These are phyloP conservation scores for Angomonas deanei DNA, from an alignment of 208 protist genomes.

Conservation along the genomic window DNA sequence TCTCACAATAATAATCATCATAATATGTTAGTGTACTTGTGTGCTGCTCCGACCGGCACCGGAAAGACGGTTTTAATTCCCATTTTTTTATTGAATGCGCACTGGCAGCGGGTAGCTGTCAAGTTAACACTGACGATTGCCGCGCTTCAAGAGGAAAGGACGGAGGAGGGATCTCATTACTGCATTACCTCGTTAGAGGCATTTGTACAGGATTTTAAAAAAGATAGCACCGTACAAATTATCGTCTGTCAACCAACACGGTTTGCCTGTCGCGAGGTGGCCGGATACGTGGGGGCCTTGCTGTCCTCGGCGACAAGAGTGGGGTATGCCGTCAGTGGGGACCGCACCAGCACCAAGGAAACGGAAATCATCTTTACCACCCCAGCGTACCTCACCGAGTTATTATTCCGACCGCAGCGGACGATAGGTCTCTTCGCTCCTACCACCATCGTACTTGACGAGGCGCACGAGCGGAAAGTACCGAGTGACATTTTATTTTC, in stretches of 20 bases:
- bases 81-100: conserved; percentile 57
- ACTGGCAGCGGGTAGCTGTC: conserved; percentile 46
- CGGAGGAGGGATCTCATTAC: not conserved
- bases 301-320: conserved; percentile 23
- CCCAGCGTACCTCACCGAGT: conserved; percentile 58
- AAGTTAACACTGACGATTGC: conserved; percentile 21
- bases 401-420: conserved; percentile 17
- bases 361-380: conserved; percentile 81
- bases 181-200: conserved; percentile 12
- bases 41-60: conserved; percentile 51
- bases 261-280: conserved; percentile 60
- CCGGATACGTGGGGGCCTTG: conserved; percentile 33
- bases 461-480: conserved; percentile 69
- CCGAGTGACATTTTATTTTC: conserved; percentile 66
- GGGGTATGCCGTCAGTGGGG: conserved; percentile 67
- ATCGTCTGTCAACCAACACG: conserved; percentile 82
- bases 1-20: not conserved
- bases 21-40: conserved; percentile 24
- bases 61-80: conserved; percentile 72
- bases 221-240: conserved; percentile 51
- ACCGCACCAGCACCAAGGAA: conserved; percentile 27
- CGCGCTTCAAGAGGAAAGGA: not conserved
- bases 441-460: conserved; percentile 72
- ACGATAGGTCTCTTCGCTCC: conserved; percentile 7
- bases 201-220: conserved; percentile 34